A percentile compares a stretch with the other conserved stretches of the same genome.
Conservation (phyloP, 2,329 filamentous ascomycete species). For the Fusarium sacchari region DNA sequence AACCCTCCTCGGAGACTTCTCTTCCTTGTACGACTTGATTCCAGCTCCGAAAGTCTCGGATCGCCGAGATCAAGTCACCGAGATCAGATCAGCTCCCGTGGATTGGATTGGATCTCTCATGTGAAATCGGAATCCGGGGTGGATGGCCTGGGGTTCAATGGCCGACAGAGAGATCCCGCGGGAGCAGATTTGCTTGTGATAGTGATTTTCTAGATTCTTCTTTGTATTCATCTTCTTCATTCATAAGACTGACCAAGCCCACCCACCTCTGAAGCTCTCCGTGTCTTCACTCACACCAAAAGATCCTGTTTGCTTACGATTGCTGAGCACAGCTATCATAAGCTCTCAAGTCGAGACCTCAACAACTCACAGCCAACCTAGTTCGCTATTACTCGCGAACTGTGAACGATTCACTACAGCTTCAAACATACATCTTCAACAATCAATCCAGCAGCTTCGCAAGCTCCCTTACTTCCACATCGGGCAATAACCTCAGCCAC, state of each 20-base stretch:
- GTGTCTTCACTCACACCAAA: background rate
- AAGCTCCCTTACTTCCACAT: background rate
- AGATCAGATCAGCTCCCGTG: constrained; percentile 15
- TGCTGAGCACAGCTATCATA: constrained; percentile 6
- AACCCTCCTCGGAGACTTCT: background rate
- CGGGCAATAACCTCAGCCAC: constrained; percentile 15
- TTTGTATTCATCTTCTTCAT: background rate
- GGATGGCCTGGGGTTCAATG: constrained; percentile 23
- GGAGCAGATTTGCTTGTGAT: constrained; percentile 26
- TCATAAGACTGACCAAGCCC: background rate
- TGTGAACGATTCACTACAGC: background rate
- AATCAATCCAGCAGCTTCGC: background rate
- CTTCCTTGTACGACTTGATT: constrained; percentile 6
- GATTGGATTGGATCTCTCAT: constrained; percentile 22
- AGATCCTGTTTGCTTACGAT: background rate
- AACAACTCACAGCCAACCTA: background rate
- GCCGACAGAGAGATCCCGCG: constrained; percentile 21
- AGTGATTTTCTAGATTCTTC: background rate
- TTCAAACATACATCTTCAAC: constrained; percentile 4
- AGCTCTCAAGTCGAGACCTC: background rate
- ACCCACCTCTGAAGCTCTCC: background rate
- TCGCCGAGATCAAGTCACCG: constrained; percentile 21
- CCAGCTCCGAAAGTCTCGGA: constrained; percentile 21
- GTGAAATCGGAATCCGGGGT: constrained; percentile 38
- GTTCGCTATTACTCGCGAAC: background rate